A percentile compares a stretch with the other conserved stretches of the same genome.
Conservation (phyloP, 2,329 filamentous ascomycete species). For the Bipolaris sorokiniana region DNA sequence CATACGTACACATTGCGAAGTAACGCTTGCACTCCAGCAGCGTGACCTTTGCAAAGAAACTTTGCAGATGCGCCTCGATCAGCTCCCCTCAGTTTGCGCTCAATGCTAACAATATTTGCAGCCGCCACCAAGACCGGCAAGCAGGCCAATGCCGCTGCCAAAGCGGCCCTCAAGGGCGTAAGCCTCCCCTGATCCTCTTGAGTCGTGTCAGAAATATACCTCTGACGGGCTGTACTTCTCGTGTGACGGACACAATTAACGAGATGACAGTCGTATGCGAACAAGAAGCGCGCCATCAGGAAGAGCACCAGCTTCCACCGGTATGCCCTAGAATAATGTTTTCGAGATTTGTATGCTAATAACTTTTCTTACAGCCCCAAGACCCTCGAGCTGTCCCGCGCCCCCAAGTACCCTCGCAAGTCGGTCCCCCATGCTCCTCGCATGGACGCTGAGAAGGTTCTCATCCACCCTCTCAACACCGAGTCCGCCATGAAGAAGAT, state of each 20-base stretch:
- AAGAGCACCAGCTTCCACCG: constrained; percentile 93
- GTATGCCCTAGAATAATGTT: constrained; percentile 13
- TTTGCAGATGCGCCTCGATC: constrained; percentile 32
- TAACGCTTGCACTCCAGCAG: constrained; percentile 14
- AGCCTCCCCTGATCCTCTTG: constrained; percentile 55
- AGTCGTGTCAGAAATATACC: constrained; percentile 59
- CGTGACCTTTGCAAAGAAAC: constrained; percentile 19
- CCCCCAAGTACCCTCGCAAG: constrained; percentile 96
- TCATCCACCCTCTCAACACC: constrained; percentile 97
- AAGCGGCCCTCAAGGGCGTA: constrained; percentile 96
- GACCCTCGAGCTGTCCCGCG: constrained; percentile 87
- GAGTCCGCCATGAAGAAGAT: constrained; percentile 99
- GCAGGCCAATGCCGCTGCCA: constrained; percentile 90
- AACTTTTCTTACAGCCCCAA: constrained; percentile 65
- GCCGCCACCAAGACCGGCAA: constrained; percentile 67
- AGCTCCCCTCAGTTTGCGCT: constrained; percentile 11
- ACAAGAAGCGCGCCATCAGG: constrained; percentile 94
- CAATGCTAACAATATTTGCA: constrained; percentile 43
- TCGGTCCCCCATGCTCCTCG: constrained; percentile 86
- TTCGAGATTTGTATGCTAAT: constrained; percentile 7
- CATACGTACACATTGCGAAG: constrained; percentile 17
- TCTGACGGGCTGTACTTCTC: constrained; percentile 59
- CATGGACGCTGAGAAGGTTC: constrained; percentile 96
- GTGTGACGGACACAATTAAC: constrained; percentile 48
- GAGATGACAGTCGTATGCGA: constrained; percentile 66